Evolutionary conservation across 139 green algal genomes (phyloP).

Genomic region (Parachlorella kessleri): DNA sequence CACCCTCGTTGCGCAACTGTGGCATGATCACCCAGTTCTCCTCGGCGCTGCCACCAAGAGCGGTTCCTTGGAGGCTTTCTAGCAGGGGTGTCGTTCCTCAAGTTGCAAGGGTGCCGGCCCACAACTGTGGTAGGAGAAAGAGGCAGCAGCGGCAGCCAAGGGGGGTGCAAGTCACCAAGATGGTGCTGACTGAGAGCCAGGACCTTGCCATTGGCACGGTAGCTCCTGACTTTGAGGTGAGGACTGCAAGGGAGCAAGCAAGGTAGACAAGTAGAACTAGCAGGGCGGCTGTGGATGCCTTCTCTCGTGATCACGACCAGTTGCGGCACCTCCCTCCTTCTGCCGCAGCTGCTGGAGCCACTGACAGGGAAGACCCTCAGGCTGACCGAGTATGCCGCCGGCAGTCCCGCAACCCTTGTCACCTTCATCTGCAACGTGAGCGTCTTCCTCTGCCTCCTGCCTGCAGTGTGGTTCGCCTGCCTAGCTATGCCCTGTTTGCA

Average conservation of each 20-base stretch:
- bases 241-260: not conserved
- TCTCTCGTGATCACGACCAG: too few relatives aligned
- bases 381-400: conserved; percentile 46
- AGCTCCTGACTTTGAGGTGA: conserved; percentile 49
- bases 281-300: not conserved
- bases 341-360: conserved; percentile 70
- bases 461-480: too few relatives aligned
- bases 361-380: conserved; percentile 56
- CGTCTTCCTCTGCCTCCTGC: too few relatives aligned
- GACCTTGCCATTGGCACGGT: conserved; percentile 32
- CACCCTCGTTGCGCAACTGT: too few relatives aligned
- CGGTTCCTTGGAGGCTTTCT: too few relatives aligned
- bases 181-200: conserved; percentile 38
- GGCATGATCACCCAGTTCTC: too few relatives aligned
- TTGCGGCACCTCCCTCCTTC: too few relatives aligned
- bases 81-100: not conserved
- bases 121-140: not conserved
- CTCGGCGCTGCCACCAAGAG: too few relatives aligned
- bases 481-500: too few relatives aligned
- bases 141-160: not conserved
- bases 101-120: not conserved
- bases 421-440: conserved; percentile 87
- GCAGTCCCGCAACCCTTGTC: conserved; percentile 57
- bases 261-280: not conserved
- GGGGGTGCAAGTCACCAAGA: not conserved